phyloP scores from a whole-genome alignment of 495 filamentous ascomycete genomes.

The Neurospora terricola region DNA sequence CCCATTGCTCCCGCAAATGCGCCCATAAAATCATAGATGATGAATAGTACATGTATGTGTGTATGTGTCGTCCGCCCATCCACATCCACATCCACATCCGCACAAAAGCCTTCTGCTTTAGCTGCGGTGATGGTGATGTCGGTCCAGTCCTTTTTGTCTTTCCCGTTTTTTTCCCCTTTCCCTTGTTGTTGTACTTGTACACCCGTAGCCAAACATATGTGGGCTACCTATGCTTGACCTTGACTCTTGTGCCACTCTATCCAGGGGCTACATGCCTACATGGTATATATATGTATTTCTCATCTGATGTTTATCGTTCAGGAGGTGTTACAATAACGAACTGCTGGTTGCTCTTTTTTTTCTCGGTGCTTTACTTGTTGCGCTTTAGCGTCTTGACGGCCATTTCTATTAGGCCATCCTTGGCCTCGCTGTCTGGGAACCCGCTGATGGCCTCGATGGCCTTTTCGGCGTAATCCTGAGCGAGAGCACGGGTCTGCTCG shows the following conservation, averaged over 20 bases:
- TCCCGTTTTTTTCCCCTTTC: neutral
- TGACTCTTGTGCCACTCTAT: neutral
- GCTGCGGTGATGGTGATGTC: neutral
- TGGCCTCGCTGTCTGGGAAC: conserved; percentile 90
- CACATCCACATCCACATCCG: neutral
- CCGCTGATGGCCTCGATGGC: conserved; percentile 70
- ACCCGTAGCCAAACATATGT: neutral
- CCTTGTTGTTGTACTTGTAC: neutral
- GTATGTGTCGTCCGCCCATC: neutral
- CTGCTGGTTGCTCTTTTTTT: neutral
- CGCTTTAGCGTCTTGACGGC: conserved; percentile 84
- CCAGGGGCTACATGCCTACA: neutral
- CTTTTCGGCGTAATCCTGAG: conserved; percentile 80
- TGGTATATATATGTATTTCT: neutral
- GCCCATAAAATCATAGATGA: neutral
- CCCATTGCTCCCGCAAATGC: neutral
- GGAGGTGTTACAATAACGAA: neutral
- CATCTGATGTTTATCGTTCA: neutral
- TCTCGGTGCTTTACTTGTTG: conserved; percentile 51
- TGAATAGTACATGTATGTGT: neutral
- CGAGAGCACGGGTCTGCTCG: conserved; percentile 78
- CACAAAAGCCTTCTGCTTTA: neutral
- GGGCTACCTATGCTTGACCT: neutral
- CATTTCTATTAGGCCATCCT: conserved; percentile 84
- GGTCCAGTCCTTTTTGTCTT: neutral